phyloP scores from a whole-genome alignment of 2,329 filamentous ascomycete species.

The Neophaeococcomyces mojaviensis region DNA sequence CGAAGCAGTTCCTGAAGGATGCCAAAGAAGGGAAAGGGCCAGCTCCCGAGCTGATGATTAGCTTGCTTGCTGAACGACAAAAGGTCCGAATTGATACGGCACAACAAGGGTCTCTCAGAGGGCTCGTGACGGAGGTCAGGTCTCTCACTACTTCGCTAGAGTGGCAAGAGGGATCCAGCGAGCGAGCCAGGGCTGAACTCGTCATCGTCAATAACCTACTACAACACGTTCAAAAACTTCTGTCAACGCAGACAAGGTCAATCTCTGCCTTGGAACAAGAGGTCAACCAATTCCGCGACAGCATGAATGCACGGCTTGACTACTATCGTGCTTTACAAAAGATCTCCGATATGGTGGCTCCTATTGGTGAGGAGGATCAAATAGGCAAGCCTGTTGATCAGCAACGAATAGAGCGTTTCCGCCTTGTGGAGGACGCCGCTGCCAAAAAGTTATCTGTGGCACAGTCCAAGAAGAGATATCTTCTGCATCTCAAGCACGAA shows the following conservation, averaged over 20 bases:
- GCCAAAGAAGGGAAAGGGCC: constrained; percentile 61
- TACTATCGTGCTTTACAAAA: constrained; percentile 86
- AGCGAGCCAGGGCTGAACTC: constrained; percentile 55
- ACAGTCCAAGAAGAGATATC: constrained; percentile 69
- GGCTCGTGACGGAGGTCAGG: constrained; percentile 62
- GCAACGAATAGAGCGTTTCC: constrained; percentile 35
- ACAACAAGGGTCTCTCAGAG: constrained; percentile 59
- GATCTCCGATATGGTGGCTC: constrained; percentile 79
- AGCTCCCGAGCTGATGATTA: constrained; percentile 56
- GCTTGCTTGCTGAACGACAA: constrained; percentile 41
- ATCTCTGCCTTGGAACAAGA: constrained; percentile 52
- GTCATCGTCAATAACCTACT: constrained; percentile 59
- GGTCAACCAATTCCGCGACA: constrained; percentile 63
- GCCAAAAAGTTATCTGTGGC: constrained; percentile 53
- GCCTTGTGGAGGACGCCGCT: constrained; percentile 44
- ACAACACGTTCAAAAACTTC: constrained; percentile 48
- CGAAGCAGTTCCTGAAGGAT: constrained; percentile 51
- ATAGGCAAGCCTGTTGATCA: constrained; percentile 51
- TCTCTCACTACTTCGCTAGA: constrained; percentile 54
- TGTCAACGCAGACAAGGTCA: constrained; percentile 46
- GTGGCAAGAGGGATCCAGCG: constrained; percentile 48
- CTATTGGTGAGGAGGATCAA: constrained; percentile 56
- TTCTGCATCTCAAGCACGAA: constrained; percentile 55
- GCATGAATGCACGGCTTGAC: constrained; percentile 79
- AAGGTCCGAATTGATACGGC: constrained; percentile 36